Base-by-base conservation (phyloP, 192 early-diverging fungal genomes). In the Linnemannia exigua region DNA sequence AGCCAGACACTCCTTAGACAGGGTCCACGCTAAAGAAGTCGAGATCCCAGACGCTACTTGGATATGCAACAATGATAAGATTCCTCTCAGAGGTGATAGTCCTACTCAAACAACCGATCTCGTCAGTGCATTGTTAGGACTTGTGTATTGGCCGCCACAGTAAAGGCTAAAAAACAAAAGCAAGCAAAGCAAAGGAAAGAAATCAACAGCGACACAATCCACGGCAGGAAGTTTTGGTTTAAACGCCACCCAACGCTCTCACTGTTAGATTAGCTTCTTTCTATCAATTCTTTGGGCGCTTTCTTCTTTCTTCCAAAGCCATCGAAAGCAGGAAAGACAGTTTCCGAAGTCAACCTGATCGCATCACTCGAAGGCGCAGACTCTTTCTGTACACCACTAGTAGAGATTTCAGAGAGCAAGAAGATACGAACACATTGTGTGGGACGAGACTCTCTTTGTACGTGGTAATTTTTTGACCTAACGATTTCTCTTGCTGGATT, bases 401-500 rank as follows among this genome's bases (percentile, higher is more conserved):
- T 81, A 14, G 16, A 50, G 12, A 12, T 19, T 7, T 54, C 48
- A 0, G 52, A 28, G 31, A 35, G 66, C 5, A 67, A 46, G 3
- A 17, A 37, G 3, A 68, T 44, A 3, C 36, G 35, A 20, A 72
- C 67, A 8, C 79, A 77, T 12, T 79, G 71, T 71, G 80, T 89
- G 35, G 35, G 69, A 88, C 50, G 87, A 89, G 31, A 87, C 79
- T 0, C 4, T 89, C 3, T 87, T 82, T 71, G 88, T 89, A 16
- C 89, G 88, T 61, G 87, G 87, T 1, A 63, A 63, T 90, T 2
- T 88, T 85, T 50, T 74, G 61, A 16, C 88, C 89, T 0, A 81
- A 52, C 19, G 87, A 90, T 51, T 88, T 89, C 36, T 88, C 89
- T 0, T 87, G 89, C 36, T 86, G 67, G 46, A 31, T 90, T 15